A percentile compares a stretch with the other conserved stretches of the same genome.
These are phyloP conservation scores for Cenchrus fungigraminus DNA, from an alignment of 176 grass and related monocot species.

Conservation along the genomic window DNA sequence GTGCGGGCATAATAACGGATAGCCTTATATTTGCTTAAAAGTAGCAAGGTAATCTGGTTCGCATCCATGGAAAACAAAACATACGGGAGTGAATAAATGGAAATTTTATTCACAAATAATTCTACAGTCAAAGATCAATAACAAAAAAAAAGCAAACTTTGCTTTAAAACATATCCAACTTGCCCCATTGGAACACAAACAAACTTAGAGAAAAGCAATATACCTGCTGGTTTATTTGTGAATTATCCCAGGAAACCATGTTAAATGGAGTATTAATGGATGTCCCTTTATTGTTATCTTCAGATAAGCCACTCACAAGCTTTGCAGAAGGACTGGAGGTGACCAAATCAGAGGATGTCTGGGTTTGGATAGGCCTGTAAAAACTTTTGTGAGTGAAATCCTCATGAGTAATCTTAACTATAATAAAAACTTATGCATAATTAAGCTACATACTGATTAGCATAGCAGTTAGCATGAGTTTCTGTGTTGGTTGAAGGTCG, in stretches of 20 bases:
- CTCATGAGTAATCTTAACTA: constrained; percentile 16
- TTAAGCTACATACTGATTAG: constrained; percentile 64
- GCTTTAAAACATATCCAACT: not conserved
- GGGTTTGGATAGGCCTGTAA: constrained; percentile 66
- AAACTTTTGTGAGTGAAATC: constrained; percentile 29
- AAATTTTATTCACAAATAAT: not conserved
- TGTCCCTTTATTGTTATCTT: constrained; percentile 51
- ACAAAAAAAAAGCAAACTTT: not conserved
- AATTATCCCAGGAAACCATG: constrained; percentile 75
- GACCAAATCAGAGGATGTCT: constrained; percentile 30
- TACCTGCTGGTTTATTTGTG: constrained; percentile 81
- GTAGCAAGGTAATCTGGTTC: constrained; percentile 15
- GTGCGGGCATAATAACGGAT: not conserved
- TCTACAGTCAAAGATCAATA: not conserved
- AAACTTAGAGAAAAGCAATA: constrained; percentile 28
- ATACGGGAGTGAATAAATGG: not conserved
- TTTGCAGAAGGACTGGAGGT: constrained; percentile 43
- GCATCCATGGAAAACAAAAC: constrained; percentile 13
- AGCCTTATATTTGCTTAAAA: not conserved
- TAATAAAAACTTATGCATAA: constrained; percentile 24
- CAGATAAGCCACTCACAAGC: constrained; percentile 46
- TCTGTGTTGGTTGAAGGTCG: constrained; percentile 58
- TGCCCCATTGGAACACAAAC: constrained; percentile 12
- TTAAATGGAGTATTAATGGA: constrained; percentile 57
- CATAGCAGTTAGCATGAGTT: constrained; percentile 52